Evolutionary conservation across 441 rosid species (phyloP).

Genomic region (Biscutella laevigata): DNA sequence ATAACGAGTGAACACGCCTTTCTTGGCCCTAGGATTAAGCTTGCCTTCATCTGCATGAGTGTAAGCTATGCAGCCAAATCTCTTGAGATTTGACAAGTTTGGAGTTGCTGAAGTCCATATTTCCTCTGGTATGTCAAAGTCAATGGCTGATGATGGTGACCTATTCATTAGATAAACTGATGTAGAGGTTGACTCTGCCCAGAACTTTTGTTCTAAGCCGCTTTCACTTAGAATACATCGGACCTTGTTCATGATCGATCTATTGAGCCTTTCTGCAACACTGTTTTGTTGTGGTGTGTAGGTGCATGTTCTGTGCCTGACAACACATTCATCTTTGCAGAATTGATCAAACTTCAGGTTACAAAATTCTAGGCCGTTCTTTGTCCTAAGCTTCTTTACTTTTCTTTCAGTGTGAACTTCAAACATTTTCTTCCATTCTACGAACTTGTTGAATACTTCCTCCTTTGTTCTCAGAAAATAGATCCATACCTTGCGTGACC

Average conservation of each 20-base stretch:
- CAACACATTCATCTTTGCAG: neutral
- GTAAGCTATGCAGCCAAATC: neutral
- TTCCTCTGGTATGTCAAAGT: neutral
- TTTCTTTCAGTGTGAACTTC: neutral
- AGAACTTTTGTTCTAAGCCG: neutral
- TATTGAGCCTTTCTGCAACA: neutral
- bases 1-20: neutral
- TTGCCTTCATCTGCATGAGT: neutral
- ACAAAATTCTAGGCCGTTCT: neutral
- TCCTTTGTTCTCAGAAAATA: neutral
- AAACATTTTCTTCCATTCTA: neutral
- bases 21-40: neutral
- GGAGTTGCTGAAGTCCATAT: neutral
- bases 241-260: neutral
- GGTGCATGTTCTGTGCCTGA: neutral
- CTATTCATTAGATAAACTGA: neutral
- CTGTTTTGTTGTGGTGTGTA: neutral
- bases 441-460: neutral
- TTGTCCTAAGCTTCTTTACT: neutral
- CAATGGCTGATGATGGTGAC: neutral
- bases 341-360: neutral
- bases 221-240: neutral
- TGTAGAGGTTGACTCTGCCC: neutral
- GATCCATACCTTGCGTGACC: neutral
- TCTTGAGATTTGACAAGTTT: neutral